These are phyloP conservation scores for Fragaria vesca DNA, from an alignment of 306 rosid genomes.

Conservation along the genomic window DNA sequence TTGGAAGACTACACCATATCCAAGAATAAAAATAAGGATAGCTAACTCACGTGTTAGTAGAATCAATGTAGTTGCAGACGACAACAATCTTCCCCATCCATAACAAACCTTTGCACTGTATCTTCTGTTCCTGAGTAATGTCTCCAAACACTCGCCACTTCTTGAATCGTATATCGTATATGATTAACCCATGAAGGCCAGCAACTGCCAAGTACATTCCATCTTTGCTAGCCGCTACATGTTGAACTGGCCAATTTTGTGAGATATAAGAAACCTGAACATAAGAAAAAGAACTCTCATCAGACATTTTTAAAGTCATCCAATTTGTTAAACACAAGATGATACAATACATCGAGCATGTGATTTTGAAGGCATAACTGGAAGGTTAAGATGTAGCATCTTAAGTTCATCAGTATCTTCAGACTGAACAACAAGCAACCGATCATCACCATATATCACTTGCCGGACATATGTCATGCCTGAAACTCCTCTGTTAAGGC, in stretches of 20 bases:
- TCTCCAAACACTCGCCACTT: constrained; percentile 96
- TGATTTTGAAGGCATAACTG: constrained; percentile 63
- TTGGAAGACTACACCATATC: constrained; percentile 22
- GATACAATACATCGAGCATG: constrained; percentile 22
- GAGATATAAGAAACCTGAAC: constrained; percentile 92
- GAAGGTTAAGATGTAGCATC: constrained; percentile 91
- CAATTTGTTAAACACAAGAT: constrained; percentile 19
- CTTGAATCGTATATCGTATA: constrained; percentile 82
- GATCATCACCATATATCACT: constrained; percentile 90
- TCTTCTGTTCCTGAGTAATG: constrained; percentile 89
- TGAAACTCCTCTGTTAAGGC: constrained; percentile 97
- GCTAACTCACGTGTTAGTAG: constrained; percentile 81
- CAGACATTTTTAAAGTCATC: constrained; percentile 18
- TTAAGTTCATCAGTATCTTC: constrained; percentile 96
- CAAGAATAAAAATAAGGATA: constrained; percentile 24
- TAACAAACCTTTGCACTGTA: constrained; percentile 90
- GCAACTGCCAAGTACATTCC: constrained; percentile 92
- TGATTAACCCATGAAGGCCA: constrained; percentile 88
- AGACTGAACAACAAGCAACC: constrained; percentile 84
- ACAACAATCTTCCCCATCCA: constrained; percentile 98
- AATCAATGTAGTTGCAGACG: constrained; percentile 85
- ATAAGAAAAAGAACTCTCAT: constrained; percentile 28
- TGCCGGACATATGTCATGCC: constrained; percentile 83
- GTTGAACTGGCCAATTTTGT: constrained; percentile 97
- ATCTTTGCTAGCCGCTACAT: constrained; percentile 94